Conservation (phyloP, 2,329 filamentous ascomycete species). For the Samsoniella hepiali region DNA sequence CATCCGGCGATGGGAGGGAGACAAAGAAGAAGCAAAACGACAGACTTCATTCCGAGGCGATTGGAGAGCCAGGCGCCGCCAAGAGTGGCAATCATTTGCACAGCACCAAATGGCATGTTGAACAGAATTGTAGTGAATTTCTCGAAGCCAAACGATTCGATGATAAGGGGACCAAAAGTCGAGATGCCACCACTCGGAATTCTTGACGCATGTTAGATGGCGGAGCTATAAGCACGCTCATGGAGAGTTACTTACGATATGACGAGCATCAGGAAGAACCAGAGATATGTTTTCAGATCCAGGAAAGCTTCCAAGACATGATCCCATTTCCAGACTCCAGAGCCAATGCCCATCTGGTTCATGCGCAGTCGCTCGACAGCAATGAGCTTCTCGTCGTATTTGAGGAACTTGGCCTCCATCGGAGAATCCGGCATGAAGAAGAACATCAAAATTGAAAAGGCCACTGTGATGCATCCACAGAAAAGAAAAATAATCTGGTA, state of each 20-base stretch:
- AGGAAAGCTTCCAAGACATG: slow-evolving; percentile 35
- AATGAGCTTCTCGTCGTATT: slow-evolving; percentile 51
- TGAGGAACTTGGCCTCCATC: slow-evolving; percentile 54
- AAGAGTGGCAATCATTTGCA: slow-evolving; percentile 58
- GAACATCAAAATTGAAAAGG: slow-evolving; percentile 46
- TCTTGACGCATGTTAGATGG: slow-evolving; percentile 11
- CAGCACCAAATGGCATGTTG: slow-evolving; percentile 56
- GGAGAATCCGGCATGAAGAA: slow-evolving; percentile 60
- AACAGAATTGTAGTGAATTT: slow-evolving; percentile 53
- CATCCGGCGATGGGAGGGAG: slow-evolving; percentile 56
- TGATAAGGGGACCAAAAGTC: slow-evolving; percentile 55
- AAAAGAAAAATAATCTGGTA: slow-evolving; percentile 42
- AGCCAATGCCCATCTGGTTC: slow-evolving; percentile 42
- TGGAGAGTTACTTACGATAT: slow-evolving; percentile 41
- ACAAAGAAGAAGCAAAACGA: slow-evolving; percentile 51
- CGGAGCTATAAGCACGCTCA: not conserved
- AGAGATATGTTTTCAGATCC: slow-evolving; percentile 38
- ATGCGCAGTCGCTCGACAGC: slow-evolving; percentile 54
- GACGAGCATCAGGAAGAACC: slow-evolving; percentile 42
- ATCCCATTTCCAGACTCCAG: slow-evolving; percentile 35
- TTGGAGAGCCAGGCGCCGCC: slow-evolving; percentile 55
- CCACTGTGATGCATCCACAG: slow-evolving; percentile 41
- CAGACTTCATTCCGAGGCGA: slow-evolving; percentile 52
- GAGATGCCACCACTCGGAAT: slow-evolving; percentile 53
- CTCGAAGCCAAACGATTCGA: slow-evolving; percentile 53